Conservation (phyloP, 2,329 filamentous ascomycete genomes). For the Colletotrichum sp. region DNA sequence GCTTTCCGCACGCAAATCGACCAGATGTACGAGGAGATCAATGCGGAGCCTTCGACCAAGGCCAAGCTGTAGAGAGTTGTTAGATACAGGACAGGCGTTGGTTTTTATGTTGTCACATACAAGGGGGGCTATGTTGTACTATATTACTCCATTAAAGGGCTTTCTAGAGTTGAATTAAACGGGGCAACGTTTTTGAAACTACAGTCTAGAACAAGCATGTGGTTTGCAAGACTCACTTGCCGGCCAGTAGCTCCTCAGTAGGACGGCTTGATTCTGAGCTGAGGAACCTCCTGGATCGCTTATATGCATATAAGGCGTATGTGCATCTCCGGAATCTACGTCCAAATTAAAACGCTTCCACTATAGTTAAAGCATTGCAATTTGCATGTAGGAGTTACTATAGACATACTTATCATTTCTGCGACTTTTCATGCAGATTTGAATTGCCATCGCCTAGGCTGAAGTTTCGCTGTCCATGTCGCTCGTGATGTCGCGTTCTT, state of each 20-base stretch:
- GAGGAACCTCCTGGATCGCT: neutral
- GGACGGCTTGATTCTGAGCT: neutral
- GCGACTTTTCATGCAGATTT: neutral
- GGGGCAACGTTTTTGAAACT: neutral
- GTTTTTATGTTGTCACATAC: neutral
- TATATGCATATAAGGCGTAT: neutral
- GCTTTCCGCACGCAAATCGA: constrained; percentile 59
- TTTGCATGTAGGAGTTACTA: neutral
- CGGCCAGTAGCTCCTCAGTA: neutral
- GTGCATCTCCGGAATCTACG: neutral
- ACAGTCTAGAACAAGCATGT: neutral
- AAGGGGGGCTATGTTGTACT: constrained; percentile 1
- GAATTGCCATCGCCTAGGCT: neutral
- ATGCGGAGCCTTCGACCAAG: constrained; percentile 41
- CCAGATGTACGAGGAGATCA: constrained; percentile 61
- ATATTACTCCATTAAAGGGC: constrained; percentile 3
- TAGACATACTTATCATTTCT: neutral
- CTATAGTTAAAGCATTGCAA: neutral
- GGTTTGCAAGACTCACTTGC: neutral
- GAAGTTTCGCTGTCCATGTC: neutral
- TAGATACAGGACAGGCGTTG: constrained; percentile 4
- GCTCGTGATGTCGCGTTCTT: neutral
- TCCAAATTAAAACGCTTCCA: neutral
- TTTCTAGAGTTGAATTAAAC: neutral
- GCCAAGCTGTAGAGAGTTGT: constrained; percentile 46